These are phyloP conservation scores for Theileria annulata DNA, from an alignment of 169 alveolate species.

Conservation along the genomic window DNA sequence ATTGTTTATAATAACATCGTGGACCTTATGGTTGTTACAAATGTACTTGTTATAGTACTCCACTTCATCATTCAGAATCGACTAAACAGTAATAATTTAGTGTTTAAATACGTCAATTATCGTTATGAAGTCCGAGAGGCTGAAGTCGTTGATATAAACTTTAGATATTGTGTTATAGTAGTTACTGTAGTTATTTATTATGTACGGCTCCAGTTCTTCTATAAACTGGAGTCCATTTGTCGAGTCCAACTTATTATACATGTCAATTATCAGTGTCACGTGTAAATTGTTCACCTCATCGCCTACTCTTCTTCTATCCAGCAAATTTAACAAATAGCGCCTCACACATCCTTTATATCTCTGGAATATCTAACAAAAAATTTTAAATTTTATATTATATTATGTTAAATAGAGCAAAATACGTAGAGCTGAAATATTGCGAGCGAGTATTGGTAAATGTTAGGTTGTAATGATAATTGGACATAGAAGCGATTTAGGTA, in stretches of 20 bases:
- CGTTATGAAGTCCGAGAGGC: slow-evolving; percentile 42
- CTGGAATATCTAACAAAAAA: slow-evolving; percentile 31
- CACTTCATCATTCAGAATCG: slow-evolving; percentile 35
- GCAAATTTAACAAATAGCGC: background rate
- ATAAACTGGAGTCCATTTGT: slow-evolving; percentile 27
- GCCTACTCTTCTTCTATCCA: slow-evolving; percentile 37
- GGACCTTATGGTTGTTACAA: background rate
- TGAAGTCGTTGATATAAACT: slow-evolving; percentile 36
- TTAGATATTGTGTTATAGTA: slow-evolving; percentile 44
- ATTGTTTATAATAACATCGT: background rate
- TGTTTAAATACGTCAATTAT: slow-evolving; percentile 46
- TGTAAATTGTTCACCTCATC: slow-evolving; percentile 19
- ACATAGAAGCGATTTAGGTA: slow-evolving; percentile 65
- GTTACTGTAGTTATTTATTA: slow-evolving; percentile 11
- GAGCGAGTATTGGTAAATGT: slow-evolving; percentile 10
- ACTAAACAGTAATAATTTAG: background rate
- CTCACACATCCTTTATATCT: slow-evolving; percentile 17
- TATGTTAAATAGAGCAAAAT: background rate
- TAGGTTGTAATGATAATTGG: slow-evolving; percentile 16
- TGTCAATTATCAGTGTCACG: slow-evolving; percentile 23
- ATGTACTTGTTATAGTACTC: slow-evolving; percentile 22
- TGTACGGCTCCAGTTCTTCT: slow-evolving; percentile 43
- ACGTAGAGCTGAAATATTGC: slow-evolving; percentile 42
- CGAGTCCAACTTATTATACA: slow-evolving; percentile 46
- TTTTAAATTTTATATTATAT: background rate